A percentile compares a stretch with the other conserved stretches of the same genome.
Evolutionary conservation across 2,329 filamentous ascomycete species (phyloP).

Genomic region (Lecanicillium sp.): DNA sequence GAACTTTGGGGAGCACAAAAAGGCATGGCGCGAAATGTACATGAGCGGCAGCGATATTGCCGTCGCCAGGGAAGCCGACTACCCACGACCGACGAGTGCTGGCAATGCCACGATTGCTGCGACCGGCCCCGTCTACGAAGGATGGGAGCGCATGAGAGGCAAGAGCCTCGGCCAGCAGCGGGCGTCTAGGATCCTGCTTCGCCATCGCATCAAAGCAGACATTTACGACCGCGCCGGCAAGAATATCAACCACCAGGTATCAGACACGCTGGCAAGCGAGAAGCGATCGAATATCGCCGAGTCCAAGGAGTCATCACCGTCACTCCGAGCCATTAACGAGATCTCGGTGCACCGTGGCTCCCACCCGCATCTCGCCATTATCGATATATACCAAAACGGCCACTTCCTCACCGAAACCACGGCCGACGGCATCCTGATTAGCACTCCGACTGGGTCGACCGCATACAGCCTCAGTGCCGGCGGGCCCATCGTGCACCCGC

Average conservation of each 20-base stretch:
- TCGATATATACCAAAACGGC: constrained; percentile 84
- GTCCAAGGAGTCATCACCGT: constrained; percentile 29
- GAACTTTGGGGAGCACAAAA: constrained; percentile 90
- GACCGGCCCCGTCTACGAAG: constrained; percentile 16
- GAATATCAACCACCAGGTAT: constrained; percentile 47
- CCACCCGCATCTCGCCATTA: constrained; percentile 82
- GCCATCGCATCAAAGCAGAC: constrained; percentile 80
- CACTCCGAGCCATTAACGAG: constrained; percentile 79
- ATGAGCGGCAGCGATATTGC: constrained; percentile 59
- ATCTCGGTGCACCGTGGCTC: constrained; percentile 87
- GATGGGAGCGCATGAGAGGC: constrained; percentile 69
- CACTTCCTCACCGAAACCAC: constrained; percentile 89
- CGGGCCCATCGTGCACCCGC: constrained; percentile 87
- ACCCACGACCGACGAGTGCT: constrained; percentile 22
- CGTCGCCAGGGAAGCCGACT: constrained; percentile 32
- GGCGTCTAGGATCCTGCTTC: constrained; percentile 73
- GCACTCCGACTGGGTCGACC: constrained; percentile 89
- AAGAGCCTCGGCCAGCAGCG: constrained; percentile 73
- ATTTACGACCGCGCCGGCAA: constrained; percentile 65
- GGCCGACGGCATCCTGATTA: constrained; percentile 89
- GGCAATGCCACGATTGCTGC: constrained; percentile 12
- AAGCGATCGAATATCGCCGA: constrained; percentile 31
- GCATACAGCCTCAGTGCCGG: constrained; percentile 92
- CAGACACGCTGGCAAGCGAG: constrained; percentile 35
- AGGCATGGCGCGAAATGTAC: constrained; percentile 86